Evolutionary conservation across 1,284 basidiomycete genomes (phyloP).

Genomic region (Quambalaria eucalypti): DNA sequence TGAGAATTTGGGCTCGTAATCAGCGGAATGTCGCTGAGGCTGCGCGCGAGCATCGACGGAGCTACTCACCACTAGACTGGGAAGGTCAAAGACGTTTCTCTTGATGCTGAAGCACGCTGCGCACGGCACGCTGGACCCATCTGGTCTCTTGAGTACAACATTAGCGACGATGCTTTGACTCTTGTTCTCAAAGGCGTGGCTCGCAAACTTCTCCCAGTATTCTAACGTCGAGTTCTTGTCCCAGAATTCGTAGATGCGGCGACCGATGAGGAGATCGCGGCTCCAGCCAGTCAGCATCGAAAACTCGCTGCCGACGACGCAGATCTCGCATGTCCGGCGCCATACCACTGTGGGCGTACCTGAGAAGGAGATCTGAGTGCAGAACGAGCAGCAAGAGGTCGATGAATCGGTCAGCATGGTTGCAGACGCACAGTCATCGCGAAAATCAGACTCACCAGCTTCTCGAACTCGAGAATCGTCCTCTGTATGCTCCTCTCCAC

Average conservation of each 20-base stretch:
- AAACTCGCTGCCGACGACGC: constrained; percentile 90
- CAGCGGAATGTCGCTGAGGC: too few relatives aligned
- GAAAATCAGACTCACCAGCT: not conserved
- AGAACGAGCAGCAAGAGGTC: not conserved
- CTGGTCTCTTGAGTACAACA: constrained; percentile 32
- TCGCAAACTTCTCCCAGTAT: constrained; percentile 45
- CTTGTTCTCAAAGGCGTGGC: constrained; percentile 45
- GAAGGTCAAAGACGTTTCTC: constrained; percentile 43
- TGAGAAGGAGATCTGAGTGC: constrained; percentile 67
- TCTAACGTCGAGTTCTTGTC: constrained; percentile 41
- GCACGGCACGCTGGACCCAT: constrained; percentile 37
- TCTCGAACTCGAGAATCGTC: constrained; percentile 57
- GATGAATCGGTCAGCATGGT: not conserved
- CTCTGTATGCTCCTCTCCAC: constrained; percentile 91
- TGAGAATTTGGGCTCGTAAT: too few relatives aligned
- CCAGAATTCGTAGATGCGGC: constrained; percentile 44
- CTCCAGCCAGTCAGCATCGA: constrained; percentile 65
- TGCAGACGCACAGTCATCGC: not conserved
- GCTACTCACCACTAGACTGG: constrained; percentile 6
- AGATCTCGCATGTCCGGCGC: constrained; percentile 94
- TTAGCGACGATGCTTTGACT: constrained; percentile 42
- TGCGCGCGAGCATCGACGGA: too few relatives aligned
- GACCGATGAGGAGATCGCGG: constrained; percentile 37
- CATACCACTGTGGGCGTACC: constrained; percentile 99
- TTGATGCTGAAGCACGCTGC: constrained; percentile 46